Conservation (phyloP, 2,329 filamentous ascomycete species). For the Stachybotrys chartarum region DNA sequence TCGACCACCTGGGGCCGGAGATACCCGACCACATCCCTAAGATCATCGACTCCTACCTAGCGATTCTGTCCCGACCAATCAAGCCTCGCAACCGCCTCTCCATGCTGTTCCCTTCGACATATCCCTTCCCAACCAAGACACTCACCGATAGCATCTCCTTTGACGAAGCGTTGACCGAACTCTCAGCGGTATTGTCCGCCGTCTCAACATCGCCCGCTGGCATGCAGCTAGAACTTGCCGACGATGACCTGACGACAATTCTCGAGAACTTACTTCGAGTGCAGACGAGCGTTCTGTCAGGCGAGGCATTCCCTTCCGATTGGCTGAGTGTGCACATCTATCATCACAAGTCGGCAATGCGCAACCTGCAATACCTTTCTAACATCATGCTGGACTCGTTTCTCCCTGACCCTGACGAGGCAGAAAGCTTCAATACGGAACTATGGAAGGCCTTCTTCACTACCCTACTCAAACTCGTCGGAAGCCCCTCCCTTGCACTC, state of each 20-base stretch:
- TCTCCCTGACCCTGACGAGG: constrained; percentile 83
- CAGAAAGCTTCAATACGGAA: constrained; percentile 85
- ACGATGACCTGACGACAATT: constrained; percentile 67
- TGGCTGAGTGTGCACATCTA: constrained; percentile 95
- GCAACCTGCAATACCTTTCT: constrained; percentile 74
- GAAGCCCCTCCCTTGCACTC: constrained; percentile 79
- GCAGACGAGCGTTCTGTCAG: constrained; percentile 80
- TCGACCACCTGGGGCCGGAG: constrained; percentile 69
- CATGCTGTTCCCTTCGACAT: constrained; percentile 80
- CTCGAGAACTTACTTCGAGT: constrained; percentile 75
- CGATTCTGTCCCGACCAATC: constrained; percentile 53
- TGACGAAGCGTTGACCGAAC: constrained; percentile 82
- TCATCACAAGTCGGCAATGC: constrained; percentile 85
- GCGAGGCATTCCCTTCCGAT: constrained; percentile 78
- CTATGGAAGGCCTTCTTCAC: constrained; percentile 93
- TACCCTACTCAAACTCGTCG: constrained; percentile 80
- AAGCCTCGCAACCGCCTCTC: constrained; percentile 63
- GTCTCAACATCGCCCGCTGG: constrained; percentile 65
- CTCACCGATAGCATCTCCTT: constrained; percentile 57
- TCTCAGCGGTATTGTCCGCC: constrained; percentile 80
- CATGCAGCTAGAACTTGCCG: constrained; percentile 67
- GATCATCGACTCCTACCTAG: constrained; percentile 81
- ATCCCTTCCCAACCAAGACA: constrained; percentile 75
- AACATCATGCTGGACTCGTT: constrained; percentile 75
- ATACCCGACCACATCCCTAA: constrained; percentile 87